Percentiles rank a stretch among this genome's conserved stretches.
Evolutionary conservation across 306 rosid genomes (phyloP).

Genomic region (Dryas drummondii): DNA sequence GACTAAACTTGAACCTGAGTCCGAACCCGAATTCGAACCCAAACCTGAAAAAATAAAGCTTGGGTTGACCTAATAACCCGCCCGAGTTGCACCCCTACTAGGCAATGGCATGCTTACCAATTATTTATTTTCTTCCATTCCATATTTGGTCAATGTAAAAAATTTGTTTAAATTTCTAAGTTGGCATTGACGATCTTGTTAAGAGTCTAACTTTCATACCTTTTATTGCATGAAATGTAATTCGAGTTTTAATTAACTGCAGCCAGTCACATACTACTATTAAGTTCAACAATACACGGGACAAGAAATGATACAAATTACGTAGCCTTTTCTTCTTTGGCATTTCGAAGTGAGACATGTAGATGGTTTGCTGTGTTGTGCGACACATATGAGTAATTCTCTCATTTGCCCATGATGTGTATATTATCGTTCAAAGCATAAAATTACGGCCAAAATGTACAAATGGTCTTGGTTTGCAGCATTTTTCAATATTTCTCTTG

Average conservation of each 20-base stretch:
- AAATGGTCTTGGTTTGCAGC: no score
- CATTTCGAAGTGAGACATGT: not conserved
- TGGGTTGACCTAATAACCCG: no score
- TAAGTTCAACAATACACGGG: not conserved
- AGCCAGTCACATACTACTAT: not conserved
- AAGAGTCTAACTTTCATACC: not conserved
- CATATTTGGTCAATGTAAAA: not conserved
- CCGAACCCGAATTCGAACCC: no score
- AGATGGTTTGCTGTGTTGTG: no score
- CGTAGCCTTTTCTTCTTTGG: not conserved
- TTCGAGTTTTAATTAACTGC: not conserved
- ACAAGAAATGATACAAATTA: not conserved
- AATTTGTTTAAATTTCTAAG: not conserved
- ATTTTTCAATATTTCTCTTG: no score
- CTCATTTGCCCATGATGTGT: not conserved
- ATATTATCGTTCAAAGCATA: no score
- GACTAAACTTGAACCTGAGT: no score
- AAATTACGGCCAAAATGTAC: no score
- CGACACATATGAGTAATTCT: not conserved
- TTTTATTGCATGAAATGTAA: not conserved
- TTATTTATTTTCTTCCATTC: not conserved
- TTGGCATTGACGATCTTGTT: not conserved
- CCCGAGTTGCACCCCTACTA: no score
- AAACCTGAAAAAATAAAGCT: no score
- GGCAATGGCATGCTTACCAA: no score